These are phyloP conservation scores for Rubia peregrina DNA, from an alignment of 305 asterid genomes.

Conservation along the genomic window DNA sequence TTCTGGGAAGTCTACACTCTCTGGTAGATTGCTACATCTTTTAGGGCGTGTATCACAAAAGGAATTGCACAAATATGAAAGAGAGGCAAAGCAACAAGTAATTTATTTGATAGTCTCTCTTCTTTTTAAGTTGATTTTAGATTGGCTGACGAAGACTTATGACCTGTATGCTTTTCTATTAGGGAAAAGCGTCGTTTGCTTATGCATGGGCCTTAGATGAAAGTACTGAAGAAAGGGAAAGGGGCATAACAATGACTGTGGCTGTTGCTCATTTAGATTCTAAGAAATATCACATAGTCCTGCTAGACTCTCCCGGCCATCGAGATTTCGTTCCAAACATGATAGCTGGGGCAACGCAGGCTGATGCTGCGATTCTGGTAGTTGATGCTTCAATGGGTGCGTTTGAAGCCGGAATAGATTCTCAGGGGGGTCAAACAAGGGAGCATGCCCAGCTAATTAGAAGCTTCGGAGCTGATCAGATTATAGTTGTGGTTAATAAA, in stretches of 20 bases:
- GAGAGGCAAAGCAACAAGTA: slow-evolving; percentile 81
- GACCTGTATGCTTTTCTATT: slow-evolving; percentile 27
- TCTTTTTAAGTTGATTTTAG: slow-evolving; percentile 15
- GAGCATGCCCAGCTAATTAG: slow-evolving; percentile 89
- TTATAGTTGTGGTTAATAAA: slow-evolving; percentile 82
- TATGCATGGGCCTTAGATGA: slow-evolving; percentile 99
- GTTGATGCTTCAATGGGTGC: slow-evolving; percentile 89
- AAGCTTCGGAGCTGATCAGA: slow-evolving; percentile 93
- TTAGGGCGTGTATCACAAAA: slow-evolving; percentile 80
- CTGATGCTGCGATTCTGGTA: slow-evolving; percentile 95
- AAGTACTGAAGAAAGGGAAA: slow-evolving; percentile 95
- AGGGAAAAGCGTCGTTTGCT: slow-evolving; percentile 98
- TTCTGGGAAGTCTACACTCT: slow-evolving; percentile 97
- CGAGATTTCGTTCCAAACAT: slow-evolving; percentile 97
- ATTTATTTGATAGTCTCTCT: slow-evolving; percentile 9
- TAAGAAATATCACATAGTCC: slow-evolving; percentile 62
- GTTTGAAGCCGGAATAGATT: slow-evolving; percentile 89
- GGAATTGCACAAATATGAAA: slow-evolving; percentile 77
- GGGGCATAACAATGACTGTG: slow-evolving; percentile 98
- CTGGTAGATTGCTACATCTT: slow-evolving; percentile 90
- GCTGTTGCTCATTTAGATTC: slow-evolving; percentile 87
- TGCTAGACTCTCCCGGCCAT: slow-evolving; percentile 98
- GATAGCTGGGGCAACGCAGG: slow-evolving; percentile 99
- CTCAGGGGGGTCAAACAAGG: slow-evolving; percentile 81
- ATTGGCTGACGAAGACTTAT: slow-evolving; percentile 19